Evolutionary conservation across 2,329 filamentous ascomycete species (phyloP).

Genomic region (Lasiodiplodia sp.): DNA sequence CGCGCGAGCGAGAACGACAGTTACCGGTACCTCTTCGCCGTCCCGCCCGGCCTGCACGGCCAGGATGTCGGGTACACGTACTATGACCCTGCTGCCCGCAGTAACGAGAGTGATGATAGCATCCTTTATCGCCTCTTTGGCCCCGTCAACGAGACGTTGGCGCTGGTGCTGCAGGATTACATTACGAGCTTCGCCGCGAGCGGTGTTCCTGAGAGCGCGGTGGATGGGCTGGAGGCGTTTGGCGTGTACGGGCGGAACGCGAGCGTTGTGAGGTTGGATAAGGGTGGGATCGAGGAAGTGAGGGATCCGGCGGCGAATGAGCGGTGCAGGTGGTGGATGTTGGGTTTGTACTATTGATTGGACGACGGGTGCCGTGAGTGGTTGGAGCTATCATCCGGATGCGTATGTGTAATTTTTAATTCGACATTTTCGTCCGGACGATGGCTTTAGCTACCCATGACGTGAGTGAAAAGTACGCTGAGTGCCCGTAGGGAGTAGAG

Average conservation of each 20-base stretch:
- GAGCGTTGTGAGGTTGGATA: constrained; percentile 54
- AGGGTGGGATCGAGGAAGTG: constrained; percentile 49
- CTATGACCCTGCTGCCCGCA: constrained; percentile 49
- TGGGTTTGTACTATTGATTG: background rate
- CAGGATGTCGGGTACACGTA: constrained; percentile 62
- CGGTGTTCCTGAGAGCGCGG: constrained; percentile 46
- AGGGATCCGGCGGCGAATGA: constrained; percentile 56
- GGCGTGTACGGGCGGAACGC: constrained; percentile 55
- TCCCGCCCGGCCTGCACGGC: constrained; percentile 62
- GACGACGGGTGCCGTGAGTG: no score
- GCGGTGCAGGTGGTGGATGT: constrained; percentile 60
- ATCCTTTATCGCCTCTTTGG: constrained; percentile 7
- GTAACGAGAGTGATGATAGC: constrained; percentile 31
- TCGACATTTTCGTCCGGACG: no score
- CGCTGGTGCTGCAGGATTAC: constrained; percentile 54
- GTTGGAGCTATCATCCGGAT: no score
- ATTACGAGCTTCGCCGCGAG: constrained; percentile 53
- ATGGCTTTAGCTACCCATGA: no score
- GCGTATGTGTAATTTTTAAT: no score
- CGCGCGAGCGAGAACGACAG: constrained; percentile 55
- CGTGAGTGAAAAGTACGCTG: no score
- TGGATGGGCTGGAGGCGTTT: constrained; percentile 52
- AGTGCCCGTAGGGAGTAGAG: no score
- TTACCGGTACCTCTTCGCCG: constrained; percentile 61
- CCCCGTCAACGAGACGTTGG: constrained; percentile 46